Evolutionary conservation across 108 stramenopile genomes (phyloP).

Genomic region (Mediolabrus comicus): DNA sequence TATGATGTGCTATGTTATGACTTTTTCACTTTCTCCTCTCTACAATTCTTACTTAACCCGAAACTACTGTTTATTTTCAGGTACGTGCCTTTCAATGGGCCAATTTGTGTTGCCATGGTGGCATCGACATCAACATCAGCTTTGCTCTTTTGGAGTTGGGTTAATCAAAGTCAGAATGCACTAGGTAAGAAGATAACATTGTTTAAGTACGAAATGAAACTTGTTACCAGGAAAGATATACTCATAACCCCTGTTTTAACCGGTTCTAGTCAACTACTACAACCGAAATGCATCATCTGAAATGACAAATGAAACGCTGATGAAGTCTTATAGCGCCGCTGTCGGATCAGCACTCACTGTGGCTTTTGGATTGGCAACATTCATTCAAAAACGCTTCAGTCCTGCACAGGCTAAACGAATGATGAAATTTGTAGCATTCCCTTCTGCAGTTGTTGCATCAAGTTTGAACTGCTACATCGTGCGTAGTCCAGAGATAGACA

Average conservation of each 20-base stretch:
- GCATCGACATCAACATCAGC: constrained; percentile 48
- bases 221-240: neutral
- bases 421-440: constrained; percentile 83
- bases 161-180: constrained; percentile 85
- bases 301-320: constrained; percentile 79
- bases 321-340: constrained; percentile 79
- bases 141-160: constrained; percentile 71
- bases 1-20: too few relatives aligned
- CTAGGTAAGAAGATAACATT: constrained; percentile 44
- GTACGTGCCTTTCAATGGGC: constrained; percentile 71
- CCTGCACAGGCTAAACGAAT: constrained; percentile 60
- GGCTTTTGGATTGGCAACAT: constrained; percentile 79
- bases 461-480: constrained; percentile 90
- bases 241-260: neutral
- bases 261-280: constrained; percentile 54
- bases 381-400: constrained; percentile 60
- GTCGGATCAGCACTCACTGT: constrained; percentile 78
- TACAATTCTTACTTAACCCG: neutral
- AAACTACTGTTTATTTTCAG: too few relatives aligned
- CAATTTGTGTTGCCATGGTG: constrained; percentile 61
- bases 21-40: neutral
- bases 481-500: constrained; percentile 78
- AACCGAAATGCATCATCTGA: constrained; percentile 85
- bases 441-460: constrained; percentile 77
- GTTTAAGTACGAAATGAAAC: neutral